A percentile compares a stretch with the other conserved stretches of the same genome.
Conservation (phyloP, 2,329 filamentous ascomycete species). For the Claviceps maximensis region DNA sequence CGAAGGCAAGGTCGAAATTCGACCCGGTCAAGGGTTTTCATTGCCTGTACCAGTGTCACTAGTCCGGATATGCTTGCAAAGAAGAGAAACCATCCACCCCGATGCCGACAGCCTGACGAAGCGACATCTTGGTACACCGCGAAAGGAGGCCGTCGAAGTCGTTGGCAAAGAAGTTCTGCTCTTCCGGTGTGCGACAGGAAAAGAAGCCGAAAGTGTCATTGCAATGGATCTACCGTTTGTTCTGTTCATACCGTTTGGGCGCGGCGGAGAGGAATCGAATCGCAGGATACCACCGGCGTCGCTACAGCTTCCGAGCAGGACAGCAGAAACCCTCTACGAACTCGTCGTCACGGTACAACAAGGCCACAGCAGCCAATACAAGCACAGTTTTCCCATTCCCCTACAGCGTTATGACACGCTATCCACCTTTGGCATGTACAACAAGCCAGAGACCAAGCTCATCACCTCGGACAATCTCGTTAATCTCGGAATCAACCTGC, state of each 20-base stretch:
- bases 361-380: constrained; percentile 72
- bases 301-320: constrained; percentile 77
- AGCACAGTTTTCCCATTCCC: constrained; percentile 82
- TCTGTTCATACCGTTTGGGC: constrained; percentile 89
- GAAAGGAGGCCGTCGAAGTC: constrained; percentile 81
- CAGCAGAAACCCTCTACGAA: constrained; percentile 95
- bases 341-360: constrained; percentile 93
- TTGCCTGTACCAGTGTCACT: constrained; percentile 84
- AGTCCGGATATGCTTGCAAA: constrained; percentile 85
- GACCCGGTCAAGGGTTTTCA: constrained; percentile 71
- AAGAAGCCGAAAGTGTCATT: constrained; percentile 76
- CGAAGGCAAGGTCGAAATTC: constrained; percentile 94
- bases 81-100: constrained; percentile 91
- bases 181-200: constrained; percentile 73
- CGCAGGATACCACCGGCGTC: constrained; percentile 85
- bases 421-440: constrained; percentile 99
- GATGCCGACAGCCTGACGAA: constrained; percentile 89
- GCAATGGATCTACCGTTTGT: constrained; percentile 97
- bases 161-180: constrained; percentile 93
- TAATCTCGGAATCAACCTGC: constrained; percentile 80
- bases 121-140: constrained; percentile 76
- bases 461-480: constrained; percentile 81
- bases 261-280: constrained; percentile 80
- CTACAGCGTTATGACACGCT: constrained; percentile 90
- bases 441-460: constrained; percentile 80